Evolutionary conservation across 306 rosid genomes (phyloP).

Genomic region (Cucurbita argyrosperma): DNA sequence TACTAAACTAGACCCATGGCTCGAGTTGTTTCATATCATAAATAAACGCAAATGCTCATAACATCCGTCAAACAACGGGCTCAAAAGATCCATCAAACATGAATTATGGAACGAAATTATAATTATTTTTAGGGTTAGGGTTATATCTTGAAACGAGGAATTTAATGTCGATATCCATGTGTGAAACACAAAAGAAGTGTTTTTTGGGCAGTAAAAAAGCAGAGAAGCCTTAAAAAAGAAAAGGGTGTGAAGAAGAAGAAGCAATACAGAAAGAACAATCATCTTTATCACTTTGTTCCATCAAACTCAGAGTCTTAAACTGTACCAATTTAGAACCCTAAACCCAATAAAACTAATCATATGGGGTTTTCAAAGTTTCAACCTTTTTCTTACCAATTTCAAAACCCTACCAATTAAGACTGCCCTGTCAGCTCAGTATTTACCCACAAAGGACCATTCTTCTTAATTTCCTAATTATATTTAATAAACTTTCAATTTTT

Average conservation of each 20-base stretch:
- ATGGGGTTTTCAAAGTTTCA: neutral
- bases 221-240: neutral
- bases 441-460: neutral
- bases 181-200: neutral
- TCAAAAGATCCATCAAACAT: too few relatives aligned
- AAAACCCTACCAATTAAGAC: neutral
- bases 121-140: too few relatives aligned
- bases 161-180: neutral
- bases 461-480: neutral
- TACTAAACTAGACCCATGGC: too few relatives aligned
- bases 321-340: neutral
- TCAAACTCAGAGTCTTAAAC: neutral
- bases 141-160: neutral
- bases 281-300: neutral
- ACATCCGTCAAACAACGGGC: too few relatives aligned
- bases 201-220: too few relatives aligned
- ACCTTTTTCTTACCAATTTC: neutral
- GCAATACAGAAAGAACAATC: neutral
- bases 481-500: neutral
- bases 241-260: neutral
- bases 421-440: neutral
- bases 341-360: neutral
- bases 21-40: too few relatives aligned
- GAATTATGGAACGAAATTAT: too few relatives aligned
- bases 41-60: too few relatives aligned